phyloP scores from a whole-genome alignment of 495 filamentous ascomycete genomes.

The Trypethelium eluteriae region DNA sequence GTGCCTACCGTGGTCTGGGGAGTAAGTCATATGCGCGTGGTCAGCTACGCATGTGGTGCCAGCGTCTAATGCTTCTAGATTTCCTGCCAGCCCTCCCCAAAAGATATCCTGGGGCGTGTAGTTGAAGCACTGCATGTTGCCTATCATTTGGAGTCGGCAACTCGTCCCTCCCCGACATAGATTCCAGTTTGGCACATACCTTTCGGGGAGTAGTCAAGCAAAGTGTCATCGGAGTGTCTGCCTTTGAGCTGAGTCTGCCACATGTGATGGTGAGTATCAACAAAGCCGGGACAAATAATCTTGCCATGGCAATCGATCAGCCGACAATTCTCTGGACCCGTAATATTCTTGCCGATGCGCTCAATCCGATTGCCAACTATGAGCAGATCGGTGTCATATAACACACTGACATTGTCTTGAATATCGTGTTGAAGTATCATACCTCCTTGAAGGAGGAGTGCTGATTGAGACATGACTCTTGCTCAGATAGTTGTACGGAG shows the following conservation, averaged over 20 bases:
- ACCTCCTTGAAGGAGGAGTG: background rate
- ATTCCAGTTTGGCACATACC: background rate
- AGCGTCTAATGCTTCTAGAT: slow-evolving; percentile 5
- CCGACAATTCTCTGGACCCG: background rate
- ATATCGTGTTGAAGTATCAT: background rate
- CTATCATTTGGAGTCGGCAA: background rate
- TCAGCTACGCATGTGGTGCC: slow-evolving; percentile 11
- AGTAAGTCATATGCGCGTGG: slow-evolving; percentile 14
- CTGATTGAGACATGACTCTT: background rate
- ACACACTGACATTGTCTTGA: background rate
- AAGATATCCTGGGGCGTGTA: background rate
- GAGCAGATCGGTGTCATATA: slow-evolving; percentile 2
- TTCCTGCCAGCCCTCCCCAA: slow-evolving; percentile 8
- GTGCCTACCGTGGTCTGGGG: slow-evolving; percentile 10
- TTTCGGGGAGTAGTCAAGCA: background rate
- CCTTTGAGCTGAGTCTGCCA: slow-evolving; percentile 10
- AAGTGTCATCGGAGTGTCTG: background rate
- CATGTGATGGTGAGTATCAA: slow-evolving; percentile 16
- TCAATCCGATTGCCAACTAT: slow-evolving; percentile 5
- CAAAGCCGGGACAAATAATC: slow-evolving; percentile 11
- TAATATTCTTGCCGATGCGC: background rate
- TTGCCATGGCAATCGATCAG: slow-evolving; percentile 7
- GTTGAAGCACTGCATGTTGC: background rate
- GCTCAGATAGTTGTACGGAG: background rate
- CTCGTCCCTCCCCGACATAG: background rate